These are phyloP conservation scores for Aleurites moluccanus DNA, from an alignment of 441 rosid species.

Conservation along the genomic window DNA sequence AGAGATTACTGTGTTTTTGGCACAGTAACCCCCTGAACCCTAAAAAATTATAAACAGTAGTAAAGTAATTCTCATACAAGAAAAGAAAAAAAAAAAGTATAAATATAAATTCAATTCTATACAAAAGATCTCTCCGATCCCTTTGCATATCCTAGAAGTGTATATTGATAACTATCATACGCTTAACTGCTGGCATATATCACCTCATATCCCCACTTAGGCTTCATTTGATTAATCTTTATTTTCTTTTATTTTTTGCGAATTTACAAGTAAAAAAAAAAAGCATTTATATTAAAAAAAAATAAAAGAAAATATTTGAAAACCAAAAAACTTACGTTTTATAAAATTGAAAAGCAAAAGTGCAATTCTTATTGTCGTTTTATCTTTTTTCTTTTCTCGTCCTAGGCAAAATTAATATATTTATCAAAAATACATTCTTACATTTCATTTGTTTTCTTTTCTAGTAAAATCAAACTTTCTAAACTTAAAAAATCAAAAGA, in stretches of 20 bases:
- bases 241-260: too few relatives aligned
- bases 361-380: background rate
- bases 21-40: too few relatives aligned
- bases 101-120: background rate
- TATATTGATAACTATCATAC: background rate
- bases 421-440: background rate
- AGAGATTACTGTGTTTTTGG: too few relatives aligned
- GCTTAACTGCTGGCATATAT: background rate
- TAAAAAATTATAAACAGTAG: background rate
- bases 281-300: background rate
- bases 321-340: background rate
- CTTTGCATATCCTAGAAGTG: background rate
- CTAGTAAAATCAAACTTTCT: background rate
- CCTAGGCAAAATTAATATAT: background rate
- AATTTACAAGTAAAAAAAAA: too few relatives aligned
- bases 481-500: too few relatives aligned
- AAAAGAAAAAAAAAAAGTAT: background rate
- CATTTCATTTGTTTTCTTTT: background rate
- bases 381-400: background rate
- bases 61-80: background rate
- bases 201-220: background rate
- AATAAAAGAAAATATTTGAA: background rate
- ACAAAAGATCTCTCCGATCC: background rate
- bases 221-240: too few relatives aligned
- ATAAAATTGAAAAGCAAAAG: background rate